Base-by-base conservation (phyloP, 1,139 yeast species). In the Scheffersomyces segobiensis region DNA sequence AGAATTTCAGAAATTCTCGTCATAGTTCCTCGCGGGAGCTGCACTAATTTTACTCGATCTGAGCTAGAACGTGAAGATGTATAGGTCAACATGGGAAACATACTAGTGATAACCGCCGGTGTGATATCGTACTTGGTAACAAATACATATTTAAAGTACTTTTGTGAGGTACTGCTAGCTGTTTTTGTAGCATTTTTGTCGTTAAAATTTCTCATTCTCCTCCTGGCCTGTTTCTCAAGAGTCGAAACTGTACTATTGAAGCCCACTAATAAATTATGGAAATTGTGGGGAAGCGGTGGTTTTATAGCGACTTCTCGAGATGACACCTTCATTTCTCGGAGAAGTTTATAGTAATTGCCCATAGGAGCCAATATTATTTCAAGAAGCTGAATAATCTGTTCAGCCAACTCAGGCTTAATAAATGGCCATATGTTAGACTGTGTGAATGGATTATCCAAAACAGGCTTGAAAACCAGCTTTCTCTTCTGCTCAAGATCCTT, bases 381-480 rank as follows among this genome's bases (percentile, higher is more conserved):
- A 17, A 87, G 68, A 19, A 78, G 70, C 22, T 82, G 83, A 12
- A 81, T 54, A 3, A 86, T 70, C 55, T 76, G 76, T 1, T 61
- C 59, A 3, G 81, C 80, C 0, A 71, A 60, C 4, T 75, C 70
- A 0, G 80, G 79, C 2, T 75, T 78, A 0, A 86, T 71, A 46
- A 70, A 70, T 1, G 90, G 90, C 87, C 89, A 87, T 46, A 70
- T 56, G 54, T 74, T 74, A 0, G 81, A 74, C 56, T 77, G 79
- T 0, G 88, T 82, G 65, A 74, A 86, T 3, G 91, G 89, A 62
- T 85, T 86, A 48, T 86, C 87, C 21, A 87, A 74, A 5, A 87
- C 76, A 0, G 91, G 89, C 66, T 85, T 87, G 68, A 83, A 84
- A 3, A 86, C 84, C 60, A 84, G 86, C 19, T 80, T 74, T 56